Evolutionary conservation across 2,329 filamentous ascomycete species (phyloP).

Genomic region (Aspergillus sergii): DNA sequence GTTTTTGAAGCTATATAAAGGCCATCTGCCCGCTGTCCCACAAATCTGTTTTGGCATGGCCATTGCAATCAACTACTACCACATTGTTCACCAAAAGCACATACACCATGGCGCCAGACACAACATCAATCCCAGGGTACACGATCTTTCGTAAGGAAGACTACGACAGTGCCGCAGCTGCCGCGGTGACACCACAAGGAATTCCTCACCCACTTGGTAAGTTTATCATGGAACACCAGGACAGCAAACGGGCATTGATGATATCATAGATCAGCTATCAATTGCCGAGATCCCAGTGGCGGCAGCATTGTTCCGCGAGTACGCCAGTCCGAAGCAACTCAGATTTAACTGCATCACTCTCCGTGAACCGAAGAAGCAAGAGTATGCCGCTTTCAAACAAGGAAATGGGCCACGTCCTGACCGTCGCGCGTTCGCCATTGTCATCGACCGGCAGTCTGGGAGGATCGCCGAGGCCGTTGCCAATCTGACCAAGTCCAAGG

Average conservation of each 20-base stretch:
- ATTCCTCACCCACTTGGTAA: neutral
- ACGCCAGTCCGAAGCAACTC: conserved; percentile 17
- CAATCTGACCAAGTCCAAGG: neutral
- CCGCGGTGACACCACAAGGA: neutral
- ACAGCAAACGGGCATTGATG: neutral
- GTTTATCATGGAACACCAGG: neutral
- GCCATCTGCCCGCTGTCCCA: neutral
- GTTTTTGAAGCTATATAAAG: neutral
- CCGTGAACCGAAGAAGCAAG: conserved; percentile 51
- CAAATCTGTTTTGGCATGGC: too few species aligned
- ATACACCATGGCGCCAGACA: neutral
- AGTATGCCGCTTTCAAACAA: conserved; percentile 37
- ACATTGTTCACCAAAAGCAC: neutral
- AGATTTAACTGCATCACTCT: conserved; percentile 53
- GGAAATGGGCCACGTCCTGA: conserved; percentile 33
- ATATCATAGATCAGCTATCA: neutral
- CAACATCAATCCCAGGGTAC: neutral
- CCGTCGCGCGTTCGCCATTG: conserved; percentile 49
- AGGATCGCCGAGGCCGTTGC: neutral
- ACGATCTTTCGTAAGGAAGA: neutral
- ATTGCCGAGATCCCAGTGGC: neutral
- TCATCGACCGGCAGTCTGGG: conserved; percentile 41
- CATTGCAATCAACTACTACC: neutral
- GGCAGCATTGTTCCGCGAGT: neutral
- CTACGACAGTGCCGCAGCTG: neutral